These are phyloP conservation scores for Penicillium soppii DNA, from an alignment of 495 filamentous ascomycete genomes.

Conservation along the genomic window DNA sequence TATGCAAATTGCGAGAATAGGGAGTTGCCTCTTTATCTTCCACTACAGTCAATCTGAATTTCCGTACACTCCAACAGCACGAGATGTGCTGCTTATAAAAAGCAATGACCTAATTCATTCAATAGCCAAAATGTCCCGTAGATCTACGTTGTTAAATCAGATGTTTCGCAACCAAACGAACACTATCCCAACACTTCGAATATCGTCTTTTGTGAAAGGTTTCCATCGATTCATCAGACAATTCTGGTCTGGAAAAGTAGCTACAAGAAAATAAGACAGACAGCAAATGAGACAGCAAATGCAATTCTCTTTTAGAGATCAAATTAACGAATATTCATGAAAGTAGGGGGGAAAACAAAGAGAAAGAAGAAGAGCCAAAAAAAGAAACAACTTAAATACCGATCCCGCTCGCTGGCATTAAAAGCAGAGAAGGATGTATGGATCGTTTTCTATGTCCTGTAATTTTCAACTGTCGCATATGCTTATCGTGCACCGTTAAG, in stretches of 20 bases:
- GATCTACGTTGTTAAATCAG: no score
- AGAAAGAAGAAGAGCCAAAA: conserved; percentile 5
- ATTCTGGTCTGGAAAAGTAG: background rate
- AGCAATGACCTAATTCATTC: no score
- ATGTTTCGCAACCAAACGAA: no score
- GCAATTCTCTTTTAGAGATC: conserved; percentile 7
- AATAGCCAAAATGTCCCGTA: no score
- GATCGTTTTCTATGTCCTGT: background rate
- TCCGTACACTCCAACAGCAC: no score
- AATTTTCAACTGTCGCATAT: background rate
- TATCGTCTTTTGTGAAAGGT: no score
- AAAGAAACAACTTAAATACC: background rate
- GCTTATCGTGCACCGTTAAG: conserved; percentile 27
- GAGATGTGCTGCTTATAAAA: no score
- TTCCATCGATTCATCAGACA: background rate
- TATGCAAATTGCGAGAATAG: no score
- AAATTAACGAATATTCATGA: conserved; percentile 14
- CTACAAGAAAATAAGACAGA: background rate
- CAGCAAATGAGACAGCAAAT: conserved; percentile 5
- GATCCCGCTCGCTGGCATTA: conserved; percentile 10
- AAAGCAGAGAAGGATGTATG: conserved; percentile 2
- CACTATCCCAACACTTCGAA: no score
- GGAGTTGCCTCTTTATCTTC: no score
- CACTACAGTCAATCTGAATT: no score
- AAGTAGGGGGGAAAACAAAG: conserved; percentile 8